Conservation (phyloP, 805 yeast species). For the Spathaspora gorwiae region DNA sequence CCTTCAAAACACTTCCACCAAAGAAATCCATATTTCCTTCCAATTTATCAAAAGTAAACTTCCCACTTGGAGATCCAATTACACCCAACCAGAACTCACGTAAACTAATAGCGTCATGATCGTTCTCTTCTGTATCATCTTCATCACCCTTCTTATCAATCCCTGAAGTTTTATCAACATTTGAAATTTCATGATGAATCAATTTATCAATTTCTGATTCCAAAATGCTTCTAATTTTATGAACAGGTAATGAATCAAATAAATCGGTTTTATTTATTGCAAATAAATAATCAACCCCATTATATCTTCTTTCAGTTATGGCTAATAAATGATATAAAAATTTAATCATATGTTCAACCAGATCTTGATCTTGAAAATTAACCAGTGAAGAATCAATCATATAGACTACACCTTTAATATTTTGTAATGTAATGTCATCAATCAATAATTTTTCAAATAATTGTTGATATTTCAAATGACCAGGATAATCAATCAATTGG, state of each 20-base stretch:
- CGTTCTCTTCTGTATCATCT: conserved; percentile 33
- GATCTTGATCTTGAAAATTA: conserved; percentile 37
- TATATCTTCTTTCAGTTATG: conserved; percentile 57
- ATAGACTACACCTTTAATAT: conserved; percentile 65
- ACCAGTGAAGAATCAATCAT: conserved; percentile 72
- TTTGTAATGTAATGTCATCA: conserved; percentile 29
- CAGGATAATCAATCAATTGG: conserved; percentile 78
- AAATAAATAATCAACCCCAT: conserved; percentile 69
- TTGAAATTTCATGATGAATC: conserved; percentile 40
- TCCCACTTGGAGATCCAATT: conserved; percentile 28
- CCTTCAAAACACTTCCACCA: conserved; percentile 67
- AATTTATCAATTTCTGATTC: conserved; percentile 61
- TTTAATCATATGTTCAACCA: conserved; percentile 45
- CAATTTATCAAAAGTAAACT: conserved; percentile 60
- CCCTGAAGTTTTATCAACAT: conserved; percentile 31
- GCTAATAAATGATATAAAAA: conserved; percentile 56
- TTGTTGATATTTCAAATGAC: conserved; percentile 71
- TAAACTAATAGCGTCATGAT: conserved; percentile 26
- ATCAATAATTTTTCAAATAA: conserved; percentile 48
- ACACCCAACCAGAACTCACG: conserved; percentile 43
- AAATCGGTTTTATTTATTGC: conserved; percentile 85
- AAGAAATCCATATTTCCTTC: conserved; percentile 70
- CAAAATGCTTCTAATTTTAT: conserved; percentile 53
- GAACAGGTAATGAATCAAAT: conserved; percentile 73
- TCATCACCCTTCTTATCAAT: conserved; percentile 41